These are phyloP conservation scores for Boletus subluridellus DNA, from an alignment of 1,284 basidiomycete genomes.

Conservation along the genomic window DNA sequence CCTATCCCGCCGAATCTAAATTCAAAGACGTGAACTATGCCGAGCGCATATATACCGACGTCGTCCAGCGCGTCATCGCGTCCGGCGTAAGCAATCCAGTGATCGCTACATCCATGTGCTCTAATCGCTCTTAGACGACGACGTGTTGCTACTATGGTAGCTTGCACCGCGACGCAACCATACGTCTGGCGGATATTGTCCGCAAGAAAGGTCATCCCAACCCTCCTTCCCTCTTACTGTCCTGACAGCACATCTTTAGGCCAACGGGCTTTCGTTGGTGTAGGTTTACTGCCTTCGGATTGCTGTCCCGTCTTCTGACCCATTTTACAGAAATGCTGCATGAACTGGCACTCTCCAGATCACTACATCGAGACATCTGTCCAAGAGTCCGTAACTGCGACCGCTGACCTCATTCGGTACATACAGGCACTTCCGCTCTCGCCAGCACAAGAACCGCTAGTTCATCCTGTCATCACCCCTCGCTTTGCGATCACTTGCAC, in stretches of 20 bases:
- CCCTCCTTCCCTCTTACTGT: neutral
- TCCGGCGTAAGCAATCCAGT: slow-evolving; percentile 58
- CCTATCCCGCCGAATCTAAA: slow-evolving; percentile 86
- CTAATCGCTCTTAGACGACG: slow-evolving; percentile 61
- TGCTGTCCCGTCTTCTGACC: slow-evolving; percentile 12
- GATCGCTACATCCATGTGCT: neutral
- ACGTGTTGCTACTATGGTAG: slow-evolving; percentile 92
- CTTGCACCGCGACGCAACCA: slow-evolving; percentile 78
- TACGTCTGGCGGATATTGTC: slow-evolving; percentile 76
- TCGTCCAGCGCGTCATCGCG: slow-evolving; percentile 74
- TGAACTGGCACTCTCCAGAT: slow-evolving; percentile 73
- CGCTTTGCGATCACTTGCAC: slow-evolving; percentile 95
- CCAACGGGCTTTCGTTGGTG: slow-evolving; percentile 85
- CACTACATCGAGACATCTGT: slow-evolving; percentile 72
- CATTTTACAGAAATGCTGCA: slow-evolving; percentile 82
- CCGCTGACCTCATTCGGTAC: slow-evolving; percentile 64
- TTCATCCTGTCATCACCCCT: slow-evolving; percentile 90
- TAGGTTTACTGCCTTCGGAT: slow-evolving; percentile 35
- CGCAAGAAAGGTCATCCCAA: slow-evolving; percentile 52
- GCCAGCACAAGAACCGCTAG: slow-evolving; percentile 44
- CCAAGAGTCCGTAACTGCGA: slow-evolving; percentile 56
- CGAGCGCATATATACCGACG: slow-evolving; percentile 62
- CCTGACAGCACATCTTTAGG: slow-evolving; percentile 41
- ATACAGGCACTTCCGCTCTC: slow-evolving; percentile 55
- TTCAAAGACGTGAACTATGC: slow-evolving; percentile 78